Base-by-base conservation (phyloP, 768 basidiomycete genomes). In the Mycena sanguinolenta region DNA sequence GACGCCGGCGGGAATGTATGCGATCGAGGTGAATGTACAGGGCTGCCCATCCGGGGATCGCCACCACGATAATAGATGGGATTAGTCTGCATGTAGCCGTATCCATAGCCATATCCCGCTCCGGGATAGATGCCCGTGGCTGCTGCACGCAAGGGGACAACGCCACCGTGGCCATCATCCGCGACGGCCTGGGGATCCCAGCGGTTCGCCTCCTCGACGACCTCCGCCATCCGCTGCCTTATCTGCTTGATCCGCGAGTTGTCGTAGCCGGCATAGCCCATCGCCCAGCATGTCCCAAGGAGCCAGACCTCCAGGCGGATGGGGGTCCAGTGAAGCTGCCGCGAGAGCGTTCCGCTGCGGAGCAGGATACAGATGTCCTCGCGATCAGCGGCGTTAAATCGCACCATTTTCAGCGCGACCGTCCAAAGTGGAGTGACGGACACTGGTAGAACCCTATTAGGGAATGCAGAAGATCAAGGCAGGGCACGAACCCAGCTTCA, bases 361-460 rank as follows among this genome's bases (percentile, higher is more conserved):
- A 93, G 83, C 50, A 92, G 83, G n/a, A 90, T 82, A 55, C 88
- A 89, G 67, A 92, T 91, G 77, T 93, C 92, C 1, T 77, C 83
- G 1, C 90, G 87, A 77, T 93, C 92, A 69, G 86, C 84, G 61
- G 88, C 87, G 44, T 84, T 80, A 76, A 91, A 93, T 8, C 92
- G 84, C 23, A 91, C 90, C 14, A 93, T 84, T 76, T 93, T 93
- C 73, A 93, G 86, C 3, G 91, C 89, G 49, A 93, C 87, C 1
- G 88, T 87, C 92, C 92, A 93, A 69, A 88, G 87, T 67, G 91
- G 92, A 30, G 90, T 87, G 3, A 93, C 91, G 69, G 87, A 89
- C 75, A 92, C 79, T 58, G 89, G 79, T 0, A 76, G 2, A 0
- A 8, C 32, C 28, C 38, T 25, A 44, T 65, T 34, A 70, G 68